phyloP scores from a whole-genome alignment of 148 eudicot species.

The Beta vulgaris region DNA sequence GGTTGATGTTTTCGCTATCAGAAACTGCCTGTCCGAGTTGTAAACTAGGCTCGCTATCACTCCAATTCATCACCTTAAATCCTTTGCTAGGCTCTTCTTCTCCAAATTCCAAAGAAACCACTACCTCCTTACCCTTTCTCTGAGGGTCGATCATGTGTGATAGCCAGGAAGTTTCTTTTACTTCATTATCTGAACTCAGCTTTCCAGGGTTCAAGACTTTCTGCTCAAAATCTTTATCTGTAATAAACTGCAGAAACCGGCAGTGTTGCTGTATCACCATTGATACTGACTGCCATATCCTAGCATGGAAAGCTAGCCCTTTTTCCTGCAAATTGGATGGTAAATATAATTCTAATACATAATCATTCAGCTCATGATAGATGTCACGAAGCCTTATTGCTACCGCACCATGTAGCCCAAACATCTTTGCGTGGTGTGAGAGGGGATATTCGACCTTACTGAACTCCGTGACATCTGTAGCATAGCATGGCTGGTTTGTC shows the following conservation, averaged over 20 bases:
- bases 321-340: conserved; percentile 50
- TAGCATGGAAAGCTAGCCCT: conserved; percentile 33
- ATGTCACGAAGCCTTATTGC: conserved; percentile 59
- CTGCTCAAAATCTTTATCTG: conserved; percentile 36
- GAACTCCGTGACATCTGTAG: conserved; percentile 55
- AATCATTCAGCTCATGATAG: conserved; percentile 39
- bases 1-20: conserved; percentile 33
- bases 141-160: conserved; percentile 45
- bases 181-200: conserved; percentile 12
- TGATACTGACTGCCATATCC: conserved; percentile 48
- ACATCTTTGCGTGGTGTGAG: conserved; percentile 70
- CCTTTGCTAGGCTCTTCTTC: conserved; percentile 46
- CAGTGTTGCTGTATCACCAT: conserved; percentile 43
- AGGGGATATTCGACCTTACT: conserved; percentile 73
- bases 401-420: conserved; percentile 53
- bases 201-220: conserved; percentile 32
- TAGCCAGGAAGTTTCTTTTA: conserved; percentile 45
- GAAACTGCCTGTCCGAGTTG: conserved; percentile 28
- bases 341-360: conserved; percentile 72
- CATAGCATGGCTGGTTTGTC: conserved; percentile 66
- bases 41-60: conserved; percentile 26
- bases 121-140: conserved; percentile 49
- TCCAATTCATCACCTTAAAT: conserved; percentile 47
- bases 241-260: conserved; percentile 45
- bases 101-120: conserved; percentile 41